phyloP scores from a whole-genome alignment of 805 yeast genomes.

The Ogataea thermomethanolica region DNA sequence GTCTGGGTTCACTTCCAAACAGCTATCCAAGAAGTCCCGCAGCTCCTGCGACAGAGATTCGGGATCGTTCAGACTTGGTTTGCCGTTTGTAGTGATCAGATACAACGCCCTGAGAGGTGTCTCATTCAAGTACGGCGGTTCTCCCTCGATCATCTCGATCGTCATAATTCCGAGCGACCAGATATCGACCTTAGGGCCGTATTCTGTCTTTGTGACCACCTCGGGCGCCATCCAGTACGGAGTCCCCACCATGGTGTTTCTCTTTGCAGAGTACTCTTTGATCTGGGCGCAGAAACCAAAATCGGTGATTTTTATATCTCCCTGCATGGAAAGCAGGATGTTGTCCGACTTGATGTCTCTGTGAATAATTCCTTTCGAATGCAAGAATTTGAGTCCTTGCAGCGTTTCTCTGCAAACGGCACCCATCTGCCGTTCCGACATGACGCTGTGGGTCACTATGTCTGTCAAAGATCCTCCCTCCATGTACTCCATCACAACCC shows the following conservation, averaged over 20 bases:
- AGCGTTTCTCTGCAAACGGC: conserved; percentile 91
- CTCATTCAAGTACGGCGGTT: conserved; percentile 79
- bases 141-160: conserved; percentile 83
- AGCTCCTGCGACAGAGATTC: conserved; percentile 67
- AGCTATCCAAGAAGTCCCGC: conserved; percentile 67
- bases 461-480: conserved; percentile 97
- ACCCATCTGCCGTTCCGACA: conserved; percentile 94
- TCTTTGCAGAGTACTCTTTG: conserved; percentile 65
- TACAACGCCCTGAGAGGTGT: conserved; percentile 75
- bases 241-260: conserved; percentile 86
- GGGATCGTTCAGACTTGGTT: conserved; percentile 71
- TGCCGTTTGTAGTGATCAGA: conserved; percentile 76
- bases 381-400: conserved; percentile 81
- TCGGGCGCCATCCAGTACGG: conserved; percentile 94
- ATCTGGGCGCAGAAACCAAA: conserved; percentile 72
- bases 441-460: conserved; percentile 80
- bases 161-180: conserved; percentile 87
- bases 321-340: conserved; percentile 74
- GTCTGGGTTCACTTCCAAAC: conserved; percentile 80
- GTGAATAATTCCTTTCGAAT: conserved; percentile 89
- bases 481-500: conserved; percentile 99
- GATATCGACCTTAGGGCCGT: conserved; percentile 77
- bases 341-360: conserved; percentile 96
- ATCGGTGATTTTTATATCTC: conserved; percentile 92
- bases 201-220: conserved; percentile 74